phyloP scores from a whole-genome alignment of 495 filamentous ascomycete species.

The Neurospora sp. region DNA sequence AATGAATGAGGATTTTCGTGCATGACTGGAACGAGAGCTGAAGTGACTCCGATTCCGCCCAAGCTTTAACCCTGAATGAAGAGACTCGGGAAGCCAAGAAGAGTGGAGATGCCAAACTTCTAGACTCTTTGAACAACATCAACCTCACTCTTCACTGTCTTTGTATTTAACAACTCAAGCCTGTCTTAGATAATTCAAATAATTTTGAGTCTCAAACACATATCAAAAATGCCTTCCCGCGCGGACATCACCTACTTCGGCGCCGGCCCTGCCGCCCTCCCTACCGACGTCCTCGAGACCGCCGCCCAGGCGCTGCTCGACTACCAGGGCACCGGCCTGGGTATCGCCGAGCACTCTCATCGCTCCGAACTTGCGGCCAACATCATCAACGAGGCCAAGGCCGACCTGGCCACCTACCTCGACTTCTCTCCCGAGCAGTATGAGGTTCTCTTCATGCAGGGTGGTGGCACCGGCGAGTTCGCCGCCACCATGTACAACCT shows the following conservation, averaged over 20 bases:
- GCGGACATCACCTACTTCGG: constrained; percentile 50
- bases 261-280: constrained; percentile 76
- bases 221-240: constrained; percentile 20
- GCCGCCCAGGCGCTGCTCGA: constrained; percentile 71
- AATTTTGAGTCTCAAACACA: not conserved
- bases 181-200: not conserved
- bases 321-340: constrained; percentile 71
- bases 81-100: not conserved
- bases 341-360: constrained; percentile 80
- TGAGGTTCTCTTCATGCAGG: constrained; percentile 74
- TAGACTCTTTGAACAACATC: constrained; percentile 1
- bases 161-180: not conserved
- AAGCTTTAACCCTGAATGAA: not conserved
- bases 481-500: constrained; percentile 74
- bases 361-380: constrained; percentile 66
- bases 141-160: not conserved
- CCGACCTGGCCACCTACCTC: constrained; percentile 55
- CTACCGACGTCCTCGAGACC: constrained; percentile 62
- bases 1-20: not conserved
- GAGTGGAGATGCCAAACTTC: not conserved
- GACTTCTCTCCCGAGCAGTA: constrained; percentile 62
- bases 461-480: constrained; percentile 75
- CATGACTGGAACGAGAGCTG: not conserved
- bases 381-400: constrained; percentile 57
- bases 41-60: constrained; percentile 2